Evolutionary conservation across 2,329 filamentous ascomycete genomes (phyloP).

Genomic region (Alternaria panax): DNA sequence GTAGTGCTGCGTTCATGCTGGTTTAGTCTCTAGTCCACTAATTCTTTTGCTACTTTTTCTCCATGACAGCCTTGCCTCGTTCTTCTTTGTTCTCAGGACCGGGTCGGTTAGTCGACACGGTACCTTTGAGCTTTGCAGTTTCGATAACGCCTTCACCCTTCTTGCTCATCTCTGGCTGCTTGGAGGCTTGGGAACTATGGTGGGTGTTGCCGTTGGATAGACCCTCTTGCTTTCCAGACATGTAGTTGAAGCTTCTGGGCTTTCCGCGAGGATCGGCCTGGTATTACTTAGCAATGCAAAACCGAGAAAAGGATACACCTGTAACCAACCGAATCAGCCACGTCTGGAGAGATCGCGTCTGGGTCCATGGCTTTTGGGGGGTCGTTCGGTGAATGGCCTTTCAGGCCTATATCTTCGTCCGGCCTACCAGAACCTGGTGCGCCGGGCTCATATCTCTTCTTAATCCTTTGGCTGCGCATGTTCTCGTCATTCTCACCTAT

Average conservation of each 20-base stretch:
- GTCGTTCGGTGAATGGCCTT: not conserved
- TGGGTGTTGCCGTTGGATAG: slow-evolving; percentile 60
- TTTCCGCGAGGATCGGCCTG: slow-evolving; percentile 42
- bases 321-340: slow-evolving; percentile 36
- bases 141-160: slow-evolving; percentile 66
- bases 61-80: slow-evolving; percentile 35
- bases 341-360: slow-evolving; percentile 28
- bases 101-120: slow-evolving; percentile 46
- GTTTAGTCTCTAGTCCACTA: too few relatives aligned
- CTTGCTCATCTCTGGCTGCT: slow-evolving; percentile 58
- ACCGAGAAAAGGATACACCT: not conserved
- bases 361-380: not conserved
- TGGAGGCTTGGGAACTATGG: slow-evolving; percentile 56
- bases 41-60: slow-evolving; percentile 30
- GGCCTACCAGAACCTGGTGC: slow-evolving; percentile 5
- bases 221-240: slow-evolving; percentile 62
- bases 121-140: slow-evolving; percentile 58
- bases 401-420: not conserved
- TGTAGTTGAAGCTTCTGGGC: slow-evolving; percentile 50
- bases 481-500: slow-evolving; percentile 1
- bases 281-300: slow-evolving; percentile 13
- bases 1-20: too few relatives aligned
- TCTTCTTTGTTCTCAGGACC: slow-evolving; percentile 43
- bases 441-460: not conserved
- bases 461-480: not conserved